A percentile compares a stretch with the other conserved stretches of the same genome.
These are phyloP conservation scores for Coniochaeta ligniaria DNA, from an alignment of 2,329 filamentous ascomycete genomes.

Conservation along the genomic window DNA sequence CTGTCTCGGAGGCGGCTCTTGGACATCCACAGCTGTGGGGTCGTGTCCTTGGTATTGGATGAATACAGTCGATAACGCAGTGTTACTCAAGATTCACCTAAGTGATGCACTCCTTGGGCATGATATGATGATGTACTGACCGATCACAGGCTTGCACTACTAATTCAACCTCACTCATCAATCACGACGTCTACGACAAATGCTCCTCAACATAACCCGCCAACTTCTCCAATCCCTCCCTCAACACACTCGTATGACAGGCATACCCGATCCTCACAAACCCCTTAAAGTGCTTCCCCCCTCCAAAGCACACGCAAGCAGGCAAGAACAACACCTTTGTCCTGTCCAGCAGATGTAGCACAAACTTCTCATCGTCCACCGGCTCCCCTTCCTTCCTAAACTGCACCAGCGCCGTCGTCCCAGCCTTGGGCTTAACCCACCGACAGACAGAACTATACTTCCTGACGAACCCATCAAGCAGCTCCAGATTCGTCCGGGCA, in stretches of 20 bases:
- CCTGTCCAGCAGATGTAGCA: constrained; percentile 57
- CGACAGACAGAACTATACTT: constrained; percentile 55
- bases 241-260: constrained; percentile 61
- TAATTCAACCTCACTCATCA: not conserved
- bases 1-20: not conserved
- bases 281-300: constrained; percentile 58
- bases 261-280: constrained; percentile 75
- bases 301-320: constrained; percentile 66
- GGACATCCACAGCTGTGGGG: not conserved
- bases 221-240: constrained; percentile 52
- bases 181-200: constrained; percentile 10
- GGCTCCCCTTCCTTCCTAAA: constrained; percentile 53
- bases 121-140: too few species aligned
- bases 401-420: constrained; percentile 71
- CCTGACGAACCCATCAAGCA: constrained; percentile 62
- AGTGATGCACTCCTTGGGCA: too few species aligned
- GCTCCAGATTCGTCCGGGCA: constrained; percentile 57
- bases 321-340: constrained; percentile 70
- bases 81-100: too few species aligned
- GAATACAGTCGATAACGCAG: not conserved
- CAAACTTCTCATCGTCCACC: constrained; percentile 68
- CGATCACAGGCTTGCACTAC: too few species aligned
- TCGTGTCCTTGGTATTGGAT: not conserved
- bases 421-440: constrained; percentile 70
- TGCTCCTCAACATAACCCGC: constrained; percentile 29